phyloP scores from a whole-genome alignment of 208 protist genomes.

The Angomonas deanei region DNA sequence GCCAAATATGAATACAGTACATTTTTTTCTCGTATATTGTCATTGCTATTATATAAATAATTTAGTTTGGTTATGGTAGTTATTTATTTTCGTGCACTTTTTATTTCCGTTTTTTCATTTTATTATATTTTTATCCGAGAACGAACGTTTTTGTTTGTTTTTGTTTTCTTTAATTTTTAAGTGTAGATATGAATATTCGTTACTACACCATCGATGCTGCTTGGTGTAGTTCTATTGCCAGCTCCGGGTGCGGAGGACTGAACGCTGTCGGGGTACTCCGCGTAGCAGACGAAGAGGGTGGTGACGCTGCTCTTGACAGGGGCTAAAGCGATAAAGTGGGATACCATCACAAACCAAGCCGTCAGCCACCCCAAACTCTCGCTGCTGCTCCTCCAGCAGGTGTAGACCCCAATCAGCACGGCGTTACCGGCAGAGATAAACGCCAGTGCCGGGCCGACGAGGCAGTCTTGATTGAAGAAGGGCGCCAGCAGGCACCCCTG shows the following conservation, averaged over 20 bases:
- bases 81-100: too few species aligned
- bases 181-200: too few species aligned
- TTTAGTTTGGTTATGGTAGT: too few species aligned
- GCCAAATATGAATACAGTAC: too few species aligned
- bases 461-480: conserved; percentile 66
- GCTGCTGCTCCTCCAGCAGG: conserved; percentile 34
- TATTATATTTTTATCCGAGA: too few species aligned
- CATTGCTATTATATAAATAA: too few species aligned
- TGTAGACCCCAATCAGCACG: conserved; percentile 16
- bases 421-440: conserved; percentile 28
- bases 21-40: too few species aligned
- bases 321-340: conserved; percentile 28
- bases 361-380: conserved; percentile 13
- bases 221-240: neutral
- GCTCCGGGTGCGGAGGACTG: conserved; percentile 38
- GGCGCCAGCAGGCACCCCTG: conserved; percentile 61
- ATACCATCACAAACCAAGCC: neutral
- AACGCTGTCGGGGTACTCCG: conserved; percentile 63
- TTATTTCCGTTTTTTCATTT: too few species aligned
- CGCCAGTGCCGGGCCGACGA: conserved; percentile 32
- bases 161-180: too few species aligned
- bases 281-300: conserved; percentile 84
- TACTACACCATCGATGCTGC: neutral
- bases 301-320: conserved; percentile 49
- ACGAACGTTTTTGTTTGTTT: too few species aligned